phyloP scores from a whole-genome alignment of 169 alveolate genomes.

The Babesia ovata region DNA sequence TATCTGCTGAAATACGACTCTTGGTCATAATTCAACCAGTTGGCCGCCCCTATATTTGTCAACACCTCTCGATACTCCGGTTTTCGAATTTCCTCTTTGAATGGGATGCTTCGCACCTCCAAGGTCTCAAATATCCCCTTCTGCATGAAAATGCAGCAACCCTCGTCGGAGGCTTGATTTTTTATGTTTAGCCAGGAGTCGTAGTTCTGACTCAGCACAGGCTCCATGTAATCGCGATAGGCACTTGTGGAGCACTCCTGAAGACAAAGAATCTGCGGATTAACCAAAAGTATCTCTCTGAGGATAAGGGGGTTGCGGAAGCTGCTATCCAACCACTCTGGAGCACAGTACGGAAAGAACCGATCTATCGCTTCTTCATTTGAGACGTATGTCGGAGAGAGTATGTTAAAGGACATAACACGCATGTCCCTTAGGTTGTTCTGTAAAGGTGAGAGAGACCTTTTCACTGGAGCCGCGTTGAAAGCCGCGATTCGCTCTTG shows the following conservation, averaged over 20 bases:
- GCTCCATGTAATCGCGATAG: constrained; percentile 48
- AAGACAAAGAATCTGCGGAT: constrained; percentile 56
- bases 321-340: constrained; percentile 47
- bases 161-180: constrained; percentile 52
- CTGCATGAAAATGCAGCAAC: constrained; percentile 54
- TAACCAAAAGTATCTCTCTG: constrained; percentile 40
- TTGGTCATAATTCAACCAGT: constrained; percentile 45
- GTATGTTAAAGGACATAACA: constrained; percentile 61
- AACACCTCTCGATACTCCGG: constrained; percentile 35
- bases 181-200: constrained; percentile 60
- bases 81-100: constrained; percentile 31
- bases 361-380: constrained; percentile 49
- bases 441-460: constrained; percentile 14
- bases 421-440: constrained; percentile 24
- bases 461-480: constrained; percentile 14
- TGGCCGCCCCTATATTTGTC: constrained; percentile 27
- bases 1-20: constrained; percentile 49
- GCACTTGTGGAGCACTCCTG: constrained; percentile 65
- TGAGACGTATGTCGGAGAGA: constrained; percentile 64
- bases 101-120: constrained; percentile 34
- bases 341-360: constrained; percentile 68
- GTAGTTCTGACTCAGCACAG: constrained; percentile 37
- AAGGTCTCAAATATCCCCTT: constrained; percentile 20
- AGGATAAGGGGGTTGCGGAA: constrained; percentile 59
- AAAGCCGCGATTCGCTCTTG: constrained; percentile 32